Conservation (phyloP, 2,329 filamentous ascomycete genomes). For the Taxawa tesnikishii region DNA sequence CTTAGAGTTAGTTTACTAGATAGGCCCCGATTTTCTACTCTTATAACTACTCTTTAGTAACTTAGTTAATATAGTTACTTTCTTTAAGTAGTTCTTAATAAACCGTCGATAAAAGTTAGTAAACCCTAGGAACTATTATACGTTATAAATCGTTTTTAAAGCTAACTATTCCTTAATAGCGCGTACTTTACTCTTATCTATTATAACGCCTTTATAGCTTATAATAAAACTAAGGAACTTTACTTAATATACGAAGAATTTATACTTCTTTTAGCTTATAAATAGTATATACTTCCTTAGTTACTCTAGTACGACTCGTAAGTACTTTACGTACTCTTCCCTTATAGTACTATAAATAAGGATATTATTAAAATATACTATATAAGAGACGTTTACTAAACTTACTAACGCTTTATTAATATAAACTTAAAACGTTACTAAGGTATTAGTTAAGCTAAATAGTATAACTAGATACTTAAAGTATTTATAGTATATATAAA, state of each 20-base stretch:
- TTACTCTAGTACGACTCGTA: slow-evolving; percentile 2
- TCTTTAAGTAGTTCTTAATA: slow-evolving; percentile 2
- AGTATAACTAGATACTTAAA: slow-evolving; percentile 16
- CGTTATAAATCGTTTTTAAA: not conserved
- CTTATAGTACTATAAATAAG: slow-evolving; percentile 15
- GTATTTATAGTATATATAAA: slow-evolving; percentile 12
- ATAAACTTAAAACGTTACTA: slow-evolving; percentile 15
- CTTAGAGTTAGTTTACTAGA: not conserved
- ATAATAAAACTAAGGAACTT: slow-evolving; percentile 10
- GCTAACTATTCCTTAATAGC: slow-evolving; percentile 2
- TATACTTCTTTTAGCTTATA: slow-evolving; percentile 7
- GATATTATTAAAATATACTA: slow-evolving; percentile 20
- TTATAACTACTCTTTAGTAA: slow-evolving; percentile 2
- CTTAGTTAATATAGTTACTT: slow-evolving; percentile 1
- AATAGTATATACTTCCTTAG: slow-evolving; percentile 5
- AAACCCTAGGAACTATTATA: slow-evolving; percentile 7
- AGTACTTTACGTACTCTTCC: slow-evolving; percentile 2
- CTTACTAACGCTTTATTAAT: slow-evolving; percentile 13
- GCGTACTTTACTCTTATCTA: slow-evolving; percentile 2
- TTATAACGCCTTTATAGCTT: not conserved
- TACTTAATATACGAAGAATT: slow-evolving; percentile 7
- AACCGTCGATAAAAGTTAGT: slow-evolving; percentile 8
- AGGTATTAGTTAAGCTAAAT: slow-evolving; percentile 13
- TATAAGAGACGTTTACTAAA: slow-evolving; percentile 9
- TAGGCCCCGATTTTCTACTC: not conserved